Base-by-base conservation (phyloP, 2,329 filamentous ascomycete species). In the Exserohilum turcica region DNA sequence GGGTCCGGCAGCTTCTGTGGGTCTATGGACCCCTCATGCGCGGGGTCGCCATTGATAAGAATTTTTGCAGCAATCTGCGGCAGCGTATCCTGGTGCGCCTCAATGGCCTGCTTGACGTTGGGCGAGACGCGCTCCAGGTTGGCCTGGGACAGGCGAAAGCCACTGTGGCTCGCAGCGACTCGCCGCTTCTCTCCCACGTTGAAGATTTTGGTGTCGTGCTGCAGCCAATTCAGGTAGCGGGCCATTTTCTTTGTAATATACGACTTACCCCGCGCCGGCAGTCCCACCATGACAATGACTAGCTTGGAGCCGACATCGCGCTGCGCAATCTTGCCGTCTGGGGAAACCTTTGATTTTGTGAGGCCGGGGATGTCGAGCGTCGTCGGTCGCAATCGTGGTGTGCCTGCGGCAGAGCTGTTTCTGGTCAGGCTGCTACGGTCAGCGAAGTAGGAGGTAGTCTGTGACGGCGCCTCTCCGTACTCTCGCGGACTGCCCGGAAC, bases 241-340 rank as follows among this genome's bases (percentile, higher is more conserved):
- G 94, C 90, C 59, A 99, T 84, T 79, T 99, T 99, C 81, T 97
- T 97, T 57, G 94, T 97, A 68, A 99, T 96, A 77, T 99, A 99
- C 49, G 92, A 97, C 79, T 99, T 99, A 72, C 94, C 94, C 67
- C 94, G 84, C 8, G 94, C 94, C 2, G 94, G 94, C 66, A 99
- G 79, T 59, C 94, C 94, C 56, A 99, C 94, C 94, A 99, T 99
- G 73, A 99, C 87, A 67, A 99, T 96, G 71, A 97, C 91, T 57
- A 99, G 82, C 80, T 99, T 99, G 35, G 94, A 90, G 43, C 92
- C 94, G 43, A 99, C 90, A 82, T 99, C 94, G 69, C 93, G 85
- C 71, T 93, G 87, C 49, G 94, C 89, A 65, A 99, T 99, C 67
- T 91, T 87, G 63, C 94, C 94, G 75, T 99, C 94, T 7, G 94